phyloP scores from a whole-genome alignment of 2,329 filamentous ascomycete genomes.

The Epichloe glyceriae region DNA sequence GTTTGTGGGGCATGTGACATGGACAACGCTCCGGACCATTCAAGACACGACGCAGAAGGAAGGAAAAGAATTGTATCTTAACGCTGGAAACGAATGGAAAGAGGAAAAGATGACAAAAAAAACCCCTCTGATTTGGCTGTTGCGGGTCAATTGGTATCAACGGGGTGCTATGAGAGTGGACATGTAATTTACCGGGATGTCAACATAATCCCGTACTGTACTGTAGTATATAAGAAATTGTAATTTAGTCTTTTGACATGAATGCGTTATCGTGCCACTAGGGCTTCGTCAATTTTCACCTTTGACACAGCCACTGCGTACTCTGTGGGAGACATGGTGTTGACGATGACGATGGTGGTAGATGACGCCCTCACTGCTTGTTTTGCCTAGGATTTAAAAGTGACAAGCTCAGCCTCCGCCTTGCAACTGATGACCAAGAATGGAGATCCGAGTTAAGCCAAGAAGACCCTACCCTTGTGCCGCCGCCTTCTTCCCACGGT shows the following conservation, averaged over 20 bases:
- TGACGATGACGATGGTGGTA: too few species aligned
- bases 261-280: background rate
- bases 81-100: background rate
- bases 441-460: too few species aligned
- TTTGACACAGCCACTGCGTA: background rate
- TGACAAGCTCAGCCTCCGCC: too few species aligned
- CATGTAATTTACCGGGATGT: conserved; percentile 4
- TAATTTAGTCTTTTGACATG: conserved; percentile 2
- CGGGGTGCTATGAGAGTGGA: background rate
- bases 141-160: background rate
- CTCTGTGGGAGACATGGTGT: too few species aligned
- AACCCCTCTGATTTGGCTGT: background rate
- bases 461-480: background rate
- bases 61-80: background rate
- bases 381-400: too few species aligned
- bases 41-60: background rate
- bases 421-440: too few species aligned
- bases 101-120: background rate
- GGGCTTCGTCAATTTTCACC: background rate
- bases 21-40: background rate
- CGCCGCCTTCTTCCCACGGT: background rate
- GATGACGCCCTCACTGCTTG: too few species aligned
- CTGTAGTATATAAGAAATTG: conserved; percentile 4
- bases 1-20: background rate
- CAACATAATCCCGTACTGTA: conserved; percentile 3